These are phyloP conservation scores for Centaurea solstitialis DNA, from an alignment of 129 eudicot genomes.

Conservation along the genomic window DNA sequence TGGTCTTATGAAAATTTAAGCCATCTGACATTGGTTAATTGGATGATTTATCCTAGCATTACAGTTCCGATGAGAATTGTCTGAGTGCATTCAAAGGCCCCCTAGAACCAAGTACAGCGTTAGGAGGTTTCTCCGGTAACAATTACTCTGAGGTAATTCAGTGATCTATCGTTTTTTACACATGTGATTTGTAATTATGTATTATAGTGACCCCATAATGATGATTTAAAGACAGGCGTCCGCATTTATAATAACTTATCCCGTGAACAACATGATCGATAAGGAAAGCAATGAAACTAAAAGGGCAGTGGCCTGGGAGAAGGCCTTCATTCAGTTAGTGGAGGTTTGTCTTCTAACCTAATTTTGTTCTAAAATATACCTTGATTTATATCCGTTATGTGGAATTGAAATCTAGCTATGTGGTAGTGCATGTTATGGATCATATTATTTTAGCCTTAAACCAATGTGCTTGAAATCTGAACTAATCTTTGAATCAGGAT, in stretches of 20 bases:
- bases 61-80: conserved; percentile 71
- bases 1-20: background rate
- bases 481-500: conserved; percentile 51
- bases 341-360: conserved; percentile 50
- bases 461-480: conserved; percentile 15
- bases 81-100: conserved; percentile 97
- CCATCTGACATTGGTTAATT: conserved; percentile 18
- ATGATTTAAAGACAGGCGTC: conserved; percentile 73
- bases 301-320: conserved; percentile 93
- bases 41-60: conserved; percentile 56
- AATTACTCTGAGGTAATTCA: conserved; percentile 84
- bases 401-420: background rate
- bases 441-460: background rate
- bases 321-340: conserved; percentile 87
- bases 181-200: conserved; percentile 6
- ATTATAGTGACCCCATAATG: conserved; percentile 18
- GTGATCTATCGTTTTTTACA: conserved; percentile 12
- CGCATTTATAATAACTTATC: conserved; percentile 90
- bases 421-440: background rate
- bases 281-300: conserved; percentile 72
- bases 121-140: conserved; percentile 92
- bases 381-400: background rate
- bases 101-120: conserved; percentile 93
- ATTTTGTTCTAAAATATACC: background rate
- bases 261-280: conserved; percentile 83